Evolutionary conservation across 805 yeast species (phyloP).

Genomic region (Metschnikowia colocasiae): DNA sequence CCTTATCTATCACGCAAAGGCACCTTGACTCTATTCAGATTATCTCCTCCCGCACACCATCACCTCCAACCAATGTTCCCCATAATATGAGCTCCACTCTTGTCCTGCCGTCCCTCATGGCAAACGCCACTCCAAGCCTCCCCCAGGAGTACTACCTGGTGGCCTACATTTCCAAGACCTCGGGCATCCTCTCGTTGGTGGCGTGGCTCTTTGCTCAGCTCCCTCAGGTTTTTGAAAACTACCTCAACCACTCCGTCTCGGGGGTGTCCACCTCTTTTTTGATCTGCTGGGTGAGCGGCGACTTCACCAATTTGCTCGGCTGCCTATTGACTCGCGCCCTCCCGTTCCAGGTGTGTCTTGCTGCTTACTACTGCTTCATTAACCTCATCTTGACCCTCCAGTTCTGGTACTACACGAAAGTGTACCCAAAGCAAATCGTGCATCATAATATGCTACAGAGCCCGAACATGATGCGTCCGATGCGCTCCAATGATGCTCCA

Average conservation of each 20-base stretch:
- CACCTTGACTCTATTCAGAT: too few relatives aligned
- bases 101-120: constrained; percentile 3
- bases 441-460: constrained; percentile 38
- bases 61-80: constrained; percentile 1
- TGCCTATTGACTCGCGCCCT: constrained; percentile 74
- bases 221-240: constrained; percentile 28
- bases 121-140: constrained; percentile 10
- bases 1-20: background rate
- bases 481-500: constrained; percentile 11
- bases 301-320: constrained; percentile 54
- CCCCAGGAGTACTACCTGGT: constrained; percentile 14
- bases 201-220: constrained; percentile 31
- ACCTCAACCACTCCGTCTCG: constrained; percentile 30
- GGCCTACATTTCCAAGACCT: constrained; percentile 11
- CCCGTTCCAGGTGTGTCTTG: constrained; percentile 73
- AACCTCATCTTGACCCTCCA: constrained; percentile 17
- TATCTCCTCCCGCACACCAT: background rate
- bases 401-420: constrained; percentile 20
- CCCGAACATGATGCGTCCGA: constrained; percentile 32
- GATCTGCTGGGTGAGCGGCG: constrained; percentile 37
- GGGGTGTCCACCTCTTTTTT: constrained; percentile 34
- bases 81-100: constrained; percentile 5
- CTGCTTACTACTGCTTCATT: constrained; percentile 59
- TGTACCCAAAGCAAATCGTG: constrained; percentile 30
- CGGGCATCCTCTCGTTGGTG: constrained; percentile 22